These are phyloP conservation scores for Neurospora cerealis DNA, from an alignment of 495 filamentous ascomycete genomes.

Conservation along the genomic window DNA sequence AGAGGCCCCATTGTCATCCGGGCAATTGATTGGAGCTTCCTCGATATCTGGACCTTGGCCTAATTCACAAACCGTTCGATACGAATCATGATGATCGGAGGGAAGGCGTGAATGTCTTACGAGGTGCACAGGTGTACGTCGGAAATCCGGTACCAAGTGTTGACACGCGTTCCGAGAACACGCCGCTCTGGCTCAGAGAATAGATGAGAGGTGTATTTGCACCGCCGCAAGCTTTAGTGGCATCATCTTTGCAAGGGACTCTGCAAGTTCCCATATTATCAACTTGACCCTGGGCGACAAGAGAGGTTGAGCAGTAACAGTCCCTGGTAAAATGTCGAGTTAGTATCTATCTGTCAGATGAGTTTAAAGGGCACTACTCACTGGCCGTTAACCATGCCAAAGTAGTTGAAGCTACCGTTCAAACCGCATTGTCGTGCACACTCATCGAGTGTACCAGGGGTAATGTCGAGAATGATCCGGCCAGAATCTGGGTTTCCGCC, in stretches of 20 bases:
- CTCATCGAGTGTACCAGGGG: constrained; percentile 1
- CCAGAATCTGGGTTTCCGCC: not conserved
- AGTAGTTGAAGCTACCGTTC: not conserved
- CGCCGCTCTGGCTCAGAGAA: not conserved
- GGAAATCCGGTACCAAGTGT: not conserved
- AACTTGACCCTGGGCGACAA: not conserved
- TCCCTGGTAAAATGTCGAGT: not conserved
- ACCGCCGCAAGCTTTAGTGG: not conserved
- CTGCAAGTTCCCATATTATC: constrained; percentile 2
- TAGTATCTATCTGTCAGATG: not conserved
- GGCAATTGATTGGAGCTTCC: not conserved
- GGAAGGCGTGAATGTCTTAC: not conserved
- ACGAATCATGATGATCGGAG: not conserved
- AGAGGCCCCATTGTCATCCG: not conserved
- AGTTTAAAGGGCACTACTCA: not conserved
- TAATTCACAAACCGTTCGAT: not conserved
- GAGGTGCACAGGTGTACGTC: not conserved
- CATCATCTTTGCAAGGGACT: not conserved
- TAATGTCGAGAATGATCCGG: not conserved
- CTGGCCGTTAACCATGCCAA: constrained; percentile 1
- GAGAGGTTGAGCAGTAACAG: not conserved
- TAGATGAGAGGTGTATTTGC: not conserved
- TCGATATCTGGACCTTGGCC: not conserved
- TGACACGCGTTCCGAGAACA: not conserved
- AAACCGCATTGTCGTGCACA: not conserved